Evolutionary conservation across 495 filamentous ascomycete genomes (phyloP).

Genomic region (Saxophila tyrrhenica): DNA sequence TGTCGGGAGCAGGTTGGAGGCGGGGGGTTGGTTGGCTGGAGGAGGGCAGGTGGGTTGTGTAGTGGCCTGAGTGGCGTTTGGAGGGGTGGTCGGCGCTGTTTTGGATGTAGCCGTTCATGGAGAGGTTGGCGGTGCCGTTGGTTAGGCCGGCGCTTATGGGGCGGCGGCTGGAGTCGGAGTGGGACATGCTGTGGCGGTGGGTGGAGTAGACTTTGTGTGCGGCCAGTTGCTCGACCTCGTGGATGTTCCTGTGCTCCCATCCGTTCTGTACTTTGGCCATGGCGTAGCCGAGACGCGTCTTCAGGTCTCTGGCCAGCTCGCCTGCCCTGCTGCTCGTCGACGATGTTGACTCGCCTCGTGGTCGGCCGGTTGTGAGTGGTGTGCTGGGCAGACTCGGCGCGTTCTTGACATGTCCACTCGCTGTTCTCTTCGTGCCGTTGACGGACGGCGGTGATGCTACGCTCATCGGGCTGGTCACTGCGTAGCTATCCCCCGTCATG

Average conservation of each 20-base stretch:
- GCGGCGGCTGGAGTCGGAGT: slow-evolving; percentile 7
- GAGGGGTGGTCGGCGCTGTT: slow-evolving; percentile 5
- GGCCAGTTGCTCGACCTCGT: slow-evolving; percentile 57
- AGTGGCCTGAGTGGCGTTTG: slow-evolving; percentile 14
- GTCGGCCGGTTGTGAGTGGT: slow-evolving; percentile 1
- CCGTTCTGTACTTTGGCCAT: slow-evolving; percentile 84
- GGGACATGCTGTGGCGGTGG: slow-evolving; percentile 23
- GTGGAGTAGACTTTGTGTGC: slow-evolving; percentile 47
- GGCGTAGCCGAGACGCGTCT: slow-evolving; percentile 72
- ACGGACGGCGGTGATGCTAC: slow-evolving; percentile 5
- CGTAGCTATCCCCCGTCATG: not conserved
- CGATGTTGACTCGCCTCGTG: slow-evolving; percentile 9
- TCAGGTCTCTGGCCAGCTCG: slow-evolving; percentile 65
- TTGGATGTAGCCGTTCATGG: not conserved
- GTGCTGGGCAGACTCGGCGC: slow-evolving; percentile 10
- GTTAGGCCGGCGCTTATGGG: slow-evolving; percentile 10
- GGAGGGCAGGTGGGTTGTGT: not conserved
- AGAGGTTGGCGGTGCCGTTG: slow-evolving; percentile 14
- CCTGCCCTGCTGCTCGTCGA: slow-evolving; percentile 17
- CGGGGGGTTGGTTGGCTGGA: slow-evolving; percentile 1
- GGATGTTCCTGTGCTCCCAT: slow-evolving; percentile 58
- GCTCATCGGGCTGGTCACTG: slow-evolving; percentile 15
- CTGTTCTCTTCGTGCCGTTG: slow-evolving; percentile 22
- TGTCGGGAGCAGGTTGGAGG: slow-evolving; percentile 15
- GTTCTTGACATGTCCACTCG: slow-evolving; percentile 22